Percentiles rank a stretch among this genome's conserved stretches.
Evolutionary conservation across 257 asterid genomes (phyloP).

Genomic region (Solanum commersonii): DNA sequence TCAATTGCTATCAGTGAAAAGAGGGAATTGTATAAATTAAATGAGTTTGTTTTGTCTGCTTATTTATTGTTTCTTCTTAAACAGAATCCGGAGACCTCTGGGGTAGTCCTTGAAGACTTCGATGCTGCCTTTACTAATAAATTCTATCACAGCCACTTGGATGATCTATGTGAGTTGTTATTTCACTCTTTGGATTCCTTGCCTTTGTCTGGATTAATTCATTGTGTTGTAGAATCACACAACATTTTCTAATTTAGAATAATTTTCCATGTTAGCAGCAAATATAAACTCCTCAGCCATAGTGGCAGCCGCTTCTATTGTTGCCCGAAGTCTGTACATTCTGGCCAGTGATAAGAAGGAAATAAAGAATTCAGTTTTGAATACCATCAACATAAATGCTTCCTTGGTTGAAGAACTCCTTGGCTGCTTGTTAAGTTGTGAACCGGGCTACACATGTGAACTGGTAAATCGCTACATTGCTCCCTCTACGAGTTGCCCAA

Average conservation of each 20-base stretch:
- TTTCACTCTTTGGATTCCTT: conserved; percentile 4
- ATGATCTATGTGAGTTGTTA: conserved; percentile 67
- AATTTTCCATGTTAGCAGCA: conserved; percentile 48
- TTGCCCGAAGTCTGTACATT: conserved; percentile 78
- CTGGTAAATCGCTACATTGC: conserved; percentile 69
- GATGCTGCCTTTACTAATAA: conserved; percentile 74
- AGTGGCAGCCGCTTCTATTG: conserved; percentile 81
- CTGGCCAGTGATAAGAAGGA: conserved; percentile 56
- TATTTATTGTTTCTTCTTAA: conserved; percentile 6
- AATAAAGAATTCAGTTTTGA: conserved; percentile 22
- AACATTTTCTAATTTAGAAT: background rate
- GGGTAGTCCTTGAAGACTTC: conserved; percentile 86
- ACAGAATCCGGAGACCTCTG: conserved; percentile 78
- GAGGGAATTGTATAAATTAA: background rate
- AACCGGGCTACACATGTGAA: conserved; percentile 76
- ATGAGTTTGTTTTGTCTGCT: background rate
- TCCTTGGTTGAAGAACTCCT: conserved; percentile 78
- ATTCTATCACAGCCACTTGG: conserved; percentile 94
- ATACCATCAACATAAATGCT: conserved; percentile 45
- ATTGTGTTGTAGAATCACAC: background rate
- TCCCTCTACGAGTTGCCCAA: conserved; percentile 69
- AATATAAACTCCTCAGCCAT: conserved; percentile 76
- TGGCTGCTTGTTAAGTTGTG: conserved; percentile 68
- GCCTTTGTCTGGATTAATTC: conserved; percentile 3
- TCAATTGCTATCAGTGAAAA: background rate